phyloP scores from a whole-genome alignment of 371 early-diverging fungal genomes.

The Zychaea mexicana region DNA sequence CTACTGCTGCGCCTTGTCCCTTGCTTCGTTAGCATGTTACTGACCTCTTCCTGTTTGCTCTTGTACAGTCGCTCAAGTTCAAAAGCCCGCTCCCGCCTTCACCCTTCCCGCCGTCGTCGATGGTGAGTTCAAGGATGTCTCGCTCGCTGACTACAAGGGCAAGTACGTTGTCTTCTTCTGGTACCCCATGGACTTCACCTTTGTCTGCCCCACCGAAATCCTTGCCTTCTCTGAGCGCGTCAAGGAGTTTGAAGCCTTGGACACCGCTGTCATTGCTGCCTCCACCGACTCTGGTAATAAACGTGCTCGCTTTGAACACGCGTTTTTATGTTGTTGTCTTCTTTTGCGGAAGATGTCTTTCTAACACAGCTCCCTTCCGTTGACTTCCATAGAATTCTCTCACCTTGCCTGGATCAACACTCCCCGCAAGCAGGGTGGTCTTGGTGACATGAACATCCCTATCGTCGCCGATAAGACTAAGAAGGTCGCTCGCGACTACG shows the following conservation, averaged over 20 bases:
- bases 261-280: slow-evolving; percentile 56
- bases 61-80: slow-evolving; percentile 20
- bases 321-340: no score
- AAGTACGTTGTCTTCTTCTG: slow-evolving; percentile 55
- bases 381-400: slow-evolving; percentile 38
- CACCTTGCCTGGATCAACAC: slow-evolving; percentile 68
- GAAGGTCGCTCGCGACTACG: slow-evolving; percentile 71
- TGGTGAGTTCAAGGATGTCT: slow-evolving; percentile 79
- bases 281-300: slow-evolving; percentile 48
- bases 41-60: background rate
- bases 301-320: background rate
- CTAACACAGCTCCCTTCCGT: background rate
- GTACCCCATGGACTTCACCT: slow-evolving; percentile 63
- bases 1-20: background rate
- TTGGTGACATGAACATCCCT: slow-evolving; percentile 75
- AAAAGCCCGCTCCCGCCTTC: slow-evolving; percentile 74
- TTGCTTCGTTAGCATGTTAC: no score
- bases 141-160: slow-evolving; percentile 89
- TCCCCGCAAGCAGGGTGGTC: slow-evolving; percentile 79
- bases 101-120: slow-evolving; percentile 75
- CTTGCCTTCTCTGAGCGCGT: slow-evolving; percentile 86
- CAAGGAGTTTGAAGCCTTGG: slow-evolving; percentile 78
- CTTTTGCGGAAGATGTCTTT: no score
- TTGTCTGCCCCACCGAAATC: slow-evolving; percentile 94
- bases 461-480: slow-evolving; percentile 74